phyloP scores from a whole-genome alignment of 1,139 yeast genomes.

The Pichia sp. region DNA sequence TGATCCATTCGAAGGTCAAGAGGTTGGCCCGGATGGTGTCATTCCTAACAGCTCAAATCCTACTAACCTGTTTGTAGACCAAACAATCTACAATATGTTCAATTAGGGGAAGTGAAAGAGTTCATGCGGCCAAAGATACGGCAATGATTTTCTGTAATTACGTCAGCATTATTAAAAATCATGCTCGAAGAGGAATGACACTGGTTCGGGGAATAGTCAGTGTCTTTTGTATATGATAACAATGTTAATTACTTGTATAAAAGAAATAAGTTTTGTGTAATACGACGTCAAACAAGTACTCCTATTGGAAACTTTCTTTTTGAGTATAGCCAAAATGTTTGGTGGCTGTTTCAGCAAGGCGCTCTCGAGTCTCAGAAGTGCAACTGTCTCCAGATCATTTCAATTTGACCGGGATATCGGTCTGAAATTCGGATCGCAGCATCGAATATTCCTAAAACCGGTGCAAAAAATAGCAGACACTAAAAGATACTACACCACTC shows the following conservation, averaged over 20 bases:
- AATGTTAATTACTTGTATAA: no score
- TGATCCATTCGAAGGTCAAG: background rate
- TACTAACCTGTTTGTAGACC: slow-evolving; percentile 17
- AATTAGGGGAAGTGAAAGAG: slow-evolving; percentile 4
- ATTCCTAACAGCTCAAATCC: background rate
- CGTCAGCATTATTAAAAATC: background rate
- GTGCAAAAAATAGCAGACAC: no score
- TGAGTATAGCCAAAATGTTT: background rate
- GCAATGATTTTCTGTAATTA: background rate
- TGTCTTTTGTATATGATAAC: no score
- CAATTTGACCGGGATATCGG: background rate
- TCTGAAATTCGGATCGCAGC: background rate
- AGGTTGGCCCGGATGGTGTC: no score
- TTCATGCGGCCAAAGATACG: background rate
- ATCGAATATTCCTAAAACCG: background rate
- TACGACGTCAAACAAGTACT: no score
- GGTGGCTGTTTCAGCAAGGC: background rate
- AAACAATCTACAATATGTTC: slow-evolving; percentile 20
- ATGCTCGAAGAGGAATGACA: background rate
- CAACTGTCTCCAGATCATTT: background rate
- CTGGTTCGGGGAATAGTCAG: background rate
- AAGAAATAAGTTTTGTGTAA: no score
- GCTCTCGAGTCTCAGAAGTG: background rate
- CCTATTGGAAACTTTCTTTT: no score
- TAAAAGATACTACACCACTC: background rate